Evolutionary conservation across 2,329 filamentous ascomycete species (phyloP), one percentile per base, ranked within the genome.

Genomic region (Botrytis galanthina): DNA sequence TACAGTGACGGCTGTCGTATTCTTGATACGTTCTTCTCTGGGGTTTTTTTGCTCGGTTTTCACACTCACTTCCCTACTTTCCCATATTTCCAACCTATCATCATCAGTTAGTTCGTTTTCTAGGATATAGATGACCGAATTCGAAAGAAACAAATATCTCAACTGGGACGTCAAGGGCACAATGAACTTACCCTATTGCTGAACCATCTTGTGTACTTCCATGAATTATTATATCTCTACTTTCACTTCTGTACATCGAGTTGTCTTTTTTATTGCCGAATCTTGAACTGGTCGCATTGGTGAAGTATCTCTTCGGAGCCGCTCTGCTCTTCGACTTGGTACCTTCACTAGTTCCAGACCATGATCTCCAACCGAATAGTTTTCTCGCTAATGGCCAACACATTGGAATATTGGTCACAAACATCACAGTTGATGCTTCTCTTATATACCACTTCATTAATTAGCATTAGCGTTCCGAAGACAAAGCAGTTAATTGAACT

Each of bases 381-480:
- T 57, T 72, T 32, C 70, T 67, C 37, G 61, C 61, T 14, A 72
- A 44, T 12, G 85, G 83, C 86, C 86, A 89, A 71, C 87, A 84
- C 66, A 85, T 82, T 0, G 87, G 87, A 4, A 88, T 80, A 76
- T 88, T 89, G 75, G 85, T 83, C 16, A 88, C 86, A 74, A 85
- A 84, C 8, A 88, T 82, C 12, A 86, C 86, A 2, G 87, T 85
- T 39, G 82, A 84, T 16, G 86, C 84, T 82, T 89, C 87, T 72
- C 87, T 83, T 32, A 84, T 82, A 78, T 88, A 88, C 86, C 87
- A 89, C 29, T 85, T 78, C 29, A 75, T 76, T 77, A 77, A 80
- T 44, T 3, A n/a, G 32, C 4, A 22, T 70, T 60, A 70, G 67
- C 8, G 39, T 35, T 61, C 26, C n/a, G 18, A 35, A 32, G 18